A percentile compares a stretch with the other conserved stretches of the same genome.
Evolutionary conservation across 352 stramenopile genomes (phyloP).

Genomic region (Nothophytophthora sp.): DNA sequence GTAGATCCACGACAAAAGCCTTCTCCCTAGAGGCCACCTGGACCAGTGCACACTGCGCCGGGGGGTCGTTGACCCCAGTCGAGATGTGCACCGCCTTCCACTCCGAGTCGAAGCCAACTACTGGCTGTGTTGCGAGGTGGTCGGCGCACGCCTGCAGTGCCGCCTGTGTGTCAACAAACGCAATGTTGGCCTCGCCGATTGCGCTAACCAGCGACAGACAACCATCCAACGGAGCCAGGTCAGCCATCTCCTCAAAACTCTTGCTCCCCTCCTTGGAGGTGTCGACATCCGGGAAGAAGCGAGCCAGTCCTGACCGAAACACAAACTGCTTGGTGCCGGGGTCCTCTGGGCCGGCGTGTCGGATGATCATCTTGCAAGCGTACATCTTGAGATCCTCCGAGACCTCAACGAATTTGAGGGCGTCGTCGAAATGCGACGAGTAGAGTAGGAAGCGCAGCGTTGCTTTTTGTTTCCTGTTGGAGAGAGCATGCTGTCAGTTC

Average conservation of each 20-base stretch:
- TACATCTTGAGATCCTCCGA: slow-evolving; percentile 39
- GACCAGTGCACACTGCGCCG: slow-evolving; percentile 54
- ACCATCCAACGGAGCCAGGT: slow-evolving; percentile 33
- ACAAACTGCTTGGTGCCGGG: slow-evolving; percentile 59
- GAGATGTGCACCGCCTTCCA: slow-evolving; percentile 62
- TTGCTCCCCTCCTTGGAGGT: slow-evolving; percentile 22
- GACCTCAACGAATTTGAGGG: slow-evolving; percentile 36
- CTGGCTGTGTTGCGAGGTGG: slow-evolving; percentile 37
- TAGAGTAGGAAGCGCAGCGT: slow-evolving; percentile 65
- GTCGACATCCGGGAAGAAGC: slow-evolving; percentile 53
- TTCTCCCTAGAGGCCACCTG: slow-evolving; percentile 63
- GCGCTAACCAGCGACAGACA: slow-evolving; percentile 52
- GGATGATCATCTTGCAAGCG: slow-evolving; percentile 57
- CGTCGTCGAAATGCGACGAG: slow-evolving; percentile 62
- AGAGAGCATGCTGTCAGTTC: neutral
- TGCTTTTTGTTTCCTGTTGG: slow-evolving; percentile 35
- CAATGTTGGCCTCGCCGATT: slow-evolving; percentile 40
- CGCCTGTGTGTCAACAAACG: slow-evolving; percentile 59
- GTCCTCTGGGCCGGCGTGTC: slow-evolving; percentile 38
- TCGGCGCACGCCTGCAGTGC: slow-evolving; percentile 33
- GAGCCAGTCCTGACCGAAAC: slow-evolving; percentile 34
- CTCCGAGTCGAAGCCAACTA: slow-evolving; percentile 80
- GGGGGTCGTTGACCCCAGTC: neutral
- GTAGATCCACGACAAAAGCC: slow-evolving; percentile 70
- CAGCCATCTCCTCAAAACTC: slow-evolving; percentile 38